Evolutionary conservation across 345 rosid genomes (phyloP).

Genomic region (Populus ilicifolia): DNA sequence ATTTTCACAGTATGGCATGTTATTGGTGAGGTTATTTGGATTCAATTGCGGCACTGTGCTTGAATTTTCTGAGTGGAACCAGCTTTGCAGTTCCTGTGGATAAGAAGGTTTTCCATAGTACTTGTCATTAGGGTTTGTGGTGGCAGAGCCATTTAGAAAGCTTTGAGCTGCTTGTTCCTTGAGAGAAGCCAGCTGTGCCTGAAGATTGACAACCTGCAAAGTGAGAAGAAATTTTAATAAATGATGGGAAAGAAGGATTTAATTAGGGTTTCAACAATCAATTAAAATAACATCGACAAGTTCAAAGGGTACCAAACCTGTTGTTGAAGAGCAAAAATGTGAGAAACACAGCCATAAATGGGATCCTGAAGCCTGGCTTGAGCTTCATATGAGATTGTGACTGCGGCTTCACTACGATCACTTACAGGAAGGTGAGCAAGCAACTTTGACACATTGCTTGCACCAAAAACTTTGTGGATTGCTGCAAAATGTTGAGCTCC

Average conservation of each 20-base stretch:
- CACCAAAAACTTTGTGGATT: conserved; percentile 93
- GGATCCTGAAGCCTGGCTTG: conserved; percentile 97
- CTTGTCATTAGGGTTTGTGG: conserved; percentile 58
- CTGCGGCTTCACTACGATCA: conserved; percentile 81
- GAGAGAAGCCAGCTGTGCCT: conserved; percentile 74
- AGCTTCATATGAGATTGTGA: conserved; percentile 94
- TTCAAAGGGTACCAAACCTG: conserved; percentile 43
- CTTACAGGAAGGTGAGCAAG: conserved; percentile 68
- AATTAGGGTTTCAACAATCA: conserved; percentile 28
- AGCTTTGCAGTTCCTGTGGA: conserved; percentile 50
- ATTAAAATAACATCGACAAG: not conserved
- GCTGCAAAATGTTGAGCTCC: conserved; percentile 90
- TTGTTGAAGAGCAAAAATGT: conserved; percentile 90
- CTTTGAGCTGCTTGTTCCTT: conserved; percentile 74
- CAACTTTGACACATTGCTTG: conserved; percentile 87
- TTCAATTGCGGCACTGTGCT: conserved; percentile 13
- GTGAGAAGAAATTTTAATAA: not conserved
- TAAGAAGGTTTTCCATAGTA: conserved; percentile 37
- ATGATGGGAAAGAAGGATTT: not conserved
- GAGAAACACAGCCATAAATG: conserved; percentile 91
- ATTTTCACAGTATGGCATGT: conserved; percentile 20
- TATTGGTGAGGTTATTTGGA: conserved; percentile 1
- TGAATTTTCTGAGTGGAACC: conserved; percentile 44
- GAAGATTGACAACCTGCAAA: conserved; percentile 77
- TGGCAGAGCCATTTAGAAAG: conserved; percentile 41